Evolutionary conservation across 1,139 yeast species (phyloP), one percentile per base, ranked within the genome.

Genomic region (Suhomyces ambrosiae): DNA sequence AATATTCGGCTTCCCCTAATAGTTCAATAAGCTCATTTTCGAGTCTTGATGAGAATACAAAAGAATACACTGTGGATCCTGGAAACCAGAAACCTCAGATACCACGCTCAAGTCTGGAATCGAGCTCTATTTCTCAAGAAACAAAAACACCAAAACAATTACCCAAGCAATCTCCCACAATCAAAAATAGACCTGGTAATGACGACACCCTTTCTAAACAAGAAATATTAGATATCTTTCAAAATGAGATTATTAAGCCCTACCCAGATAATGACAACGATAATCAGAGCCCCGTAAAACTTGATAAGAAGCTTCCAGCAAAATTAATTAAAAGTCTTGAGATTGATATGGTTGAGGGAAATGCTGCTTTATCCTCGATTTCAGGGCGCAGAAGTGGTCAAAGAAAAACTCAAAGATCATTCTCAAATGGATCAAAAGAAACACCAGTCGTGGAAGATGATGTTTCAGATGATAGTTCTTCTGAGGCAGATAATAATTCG

Each of bases 171-270:
- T 5, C 8, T 8, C 18, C 14, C 12, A 22, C 10, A 24, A 19
- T 13, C 9, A 23, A 15, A 11, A 8, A 6, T 24, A n/a, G n/a
- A n/a, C n/a, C 30, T 4, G 13, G 8, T 8, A 23, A 32, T 7
- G 44, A 40, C 4, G 52, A 49, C 21, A 44, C 49, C 3, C 42
- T 61, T 9, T 45, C 61, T 7, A 60, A 53, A 30, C 52, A 50
- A 16, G 66, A 63, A 29, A 50, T 61, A 9, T 46, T 63, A 37
- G 50, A 49, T 10, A 44, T 60, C 11, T 58, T 63, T 43, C 49
- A 52, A 35, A 49, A 48, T 30, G 60, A 59, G 8, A 34, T 38
- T 4, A 21, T 34, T 3, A 21, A 31, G 23, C 31, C 33, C 15
- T 48, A 56, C 5, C 48, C 47, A 46, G 18, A 39, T 45, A 8